Evolutionary conservation across 2,329 filamentous ascomycete genomes (phyloP), one percentile per base, ranked within the genome.

Genomic region (Botryotinia globosa): DNA sequence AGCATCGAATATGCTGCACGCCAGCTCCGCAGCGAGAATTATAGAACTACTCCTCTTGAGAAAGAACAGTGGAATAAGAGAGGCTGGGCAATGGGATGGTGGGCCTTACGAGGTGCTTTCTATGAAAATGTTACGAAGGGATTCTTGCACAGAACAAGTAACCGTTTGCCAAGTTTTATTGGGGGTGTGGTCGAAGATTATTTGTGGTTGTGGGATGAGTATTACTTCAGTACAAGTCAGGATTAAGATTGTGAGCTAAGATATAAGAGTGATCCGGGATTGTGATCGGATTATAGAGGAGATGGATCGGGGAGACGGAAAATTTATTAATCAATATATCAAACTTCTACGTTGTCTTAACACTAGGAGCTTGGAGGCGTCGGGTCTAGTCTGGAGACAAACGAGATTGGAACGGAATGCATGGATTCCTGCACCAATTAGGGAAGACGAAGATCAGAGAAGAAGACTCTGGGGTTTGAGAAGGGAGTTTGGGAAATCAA

Each of bases 181-280:
- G 92, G 91, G 14, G 93, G 92, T 73, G 91, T 99, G 63, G 83
- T 98, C 75, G 94, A 98, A 81, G 96, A 99, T 81, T 99, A 99
- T 81, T 93, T 97, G 82, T 98, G 97, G 81, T 85, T 99, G 45
- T 99, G 96, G 96, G 94, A 98, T 83, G 94, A 97, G 78, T 98
- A 98, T 82, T 97, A 98, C 83, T 99, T 98, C 59, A 81, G 79
- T 75, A 80, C 79, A 10, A 80, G 79, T 67, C 78, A 79, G 5
- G 78, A 80, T 71, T 80, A 72, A 18, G 42, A 16, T 8, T 34
- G 44, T 4, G 62, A 14, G n/a, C 10, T 39, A 22, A n/a, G 5
- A 44, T 42, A 14, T 10, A 62, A 18, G 34, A n/a, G 25, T 9
- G 48, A 12, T 37, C 51, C 29, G 2, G 16, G 16, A 8, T 34